Percentiles rank a stretch among this genome's conserved stretches.
Conservation (phyloP, 371 early-diverging fungal genomes). For the Mucor plumbeus region DNA sequence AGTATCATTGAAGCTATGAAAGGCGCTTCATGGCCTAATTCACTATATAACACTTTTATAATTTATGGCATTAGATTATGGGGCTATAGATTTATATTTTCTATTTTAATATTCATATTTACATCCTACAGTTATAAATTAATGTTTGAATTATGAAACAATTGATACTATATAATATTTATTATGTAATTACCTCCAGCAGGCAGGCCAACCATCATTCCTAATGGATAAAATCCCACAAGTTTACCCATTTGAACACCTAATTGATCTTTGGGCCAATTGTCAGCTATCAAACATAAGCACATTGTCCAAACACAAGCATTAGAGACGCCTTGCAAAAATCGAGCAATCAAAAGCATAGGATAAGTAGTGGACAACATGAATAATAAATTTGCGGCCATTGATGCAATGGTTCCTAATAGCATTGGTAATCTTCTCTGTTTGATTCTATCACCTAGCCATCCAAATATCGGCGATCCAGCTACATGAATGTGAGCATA, state of each 20-base stretch:
- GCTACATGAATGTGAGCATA: conserved; percentile 22
- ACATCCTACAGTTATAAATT: conserved; percentile 14
- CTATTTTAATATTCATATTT: conserved; percentile 5
- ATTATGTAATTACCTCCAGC: conserved; percentile 51
- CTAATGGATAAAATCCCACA: conserved; percentile 65
- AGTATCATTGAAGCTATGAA: conserved; percentile 75
- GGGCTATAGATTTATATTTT: neutral
- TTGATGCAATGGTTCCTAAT: conserved; percentile 59
- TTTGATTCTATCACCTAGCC: conserved; percentile 52
- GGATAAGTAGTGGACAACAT: conserved; percentile 60
- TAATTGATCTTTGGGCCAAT: conserved; percentile 58
- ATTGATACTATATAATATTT: no score
- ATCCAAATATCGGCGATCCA: conserved; percentile 78
- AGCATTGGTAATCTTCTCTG: conserved; percentile 69
- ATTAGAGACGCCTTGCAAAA: conserved; percentile 71
- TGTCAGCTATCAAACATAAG: conserved; percentile 66
- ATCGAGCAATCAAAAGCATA: conserved; percentile 65
- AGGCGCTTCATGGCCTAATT: conserved; percentile 69
- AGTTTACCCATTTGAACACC: conserved; percentile 69
- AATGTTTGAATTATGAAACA: no score
- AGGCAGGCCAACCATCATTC: conserved; percentile 66
- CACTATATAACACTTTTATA: conserved; percentile 56
- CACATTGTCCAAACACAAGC: conserved; percentile 72
- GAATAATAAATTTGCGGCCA: conserved; percentile 64
- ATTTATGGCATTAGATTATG: neutral